phyloP scores from a whole-genome alignment of 768 basidiomycete genomes.

The Ramaria sp. region DNA sequence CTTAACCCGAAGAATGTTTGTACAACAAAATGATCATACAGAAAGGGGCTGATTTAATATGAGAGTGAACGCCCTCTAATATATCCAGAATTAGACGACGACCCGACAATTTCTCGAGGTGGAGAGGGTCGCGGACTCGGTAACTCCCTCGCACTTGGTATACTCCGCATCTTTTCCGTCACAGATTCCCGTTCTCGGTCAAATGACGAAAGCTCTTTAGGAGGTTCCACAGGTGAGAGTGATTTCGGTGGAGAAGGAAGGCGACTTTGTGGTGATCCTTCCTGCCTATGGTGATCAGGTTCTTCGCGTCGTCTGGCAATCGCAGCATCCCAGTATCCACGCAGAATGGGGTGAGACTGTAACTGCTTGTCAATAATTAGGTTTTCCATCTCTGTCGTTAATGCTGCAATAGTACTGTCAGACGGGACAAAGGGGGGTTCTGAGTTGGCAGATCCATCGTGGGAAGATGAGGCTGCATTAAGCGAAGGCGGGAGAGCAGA shows the following conservation, averaged over 20 bases:
- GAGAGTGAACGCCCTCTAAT: background rate
- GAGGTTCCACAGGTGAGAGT: background rate
- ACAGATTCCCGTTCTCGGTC: background rate
- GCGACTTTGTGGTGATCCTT: background rate
- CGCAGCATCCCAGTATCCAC: slow-evolving; percentile 8
- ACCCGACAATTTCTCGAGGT: background rate
- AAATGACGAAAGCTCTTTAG: background rate
- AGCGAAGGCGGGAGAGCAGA: background rate
- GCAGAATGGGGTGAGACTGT: slow-evolving; percentile 28
- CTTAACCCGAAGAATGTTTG: background rate
- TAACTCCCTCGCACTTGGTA: background rate
- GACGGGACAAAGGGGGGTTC: slow-evolving; percentile 16
- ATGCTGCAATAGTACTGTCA: slow-evolving; percentile 27
- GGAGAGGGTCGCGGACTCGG: background rate
- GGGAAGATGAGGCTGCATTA: background rate
- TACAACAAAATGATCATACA: background rate
- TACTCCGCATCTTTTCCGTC: background rate
- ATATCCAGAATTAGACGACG: background rate
- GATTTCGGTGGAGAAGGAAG: slow-evolving; percentile 1
- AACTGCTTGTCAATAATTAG: slow-evolving; percentile 56
- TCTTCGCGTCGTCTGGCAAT: slow-evolving; percentile 1
- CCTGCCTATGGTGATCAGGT: background rate
- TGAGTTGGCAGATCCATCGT: slow-evolving; percentile 1
- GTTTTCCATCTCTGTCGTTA: slow-evolving; percentile 52
- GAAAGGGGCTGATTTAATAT: background rate